Evolutionary conservation across 345 rosid species (phyloP).

Genomic region (Acer saccharum): DNA sequence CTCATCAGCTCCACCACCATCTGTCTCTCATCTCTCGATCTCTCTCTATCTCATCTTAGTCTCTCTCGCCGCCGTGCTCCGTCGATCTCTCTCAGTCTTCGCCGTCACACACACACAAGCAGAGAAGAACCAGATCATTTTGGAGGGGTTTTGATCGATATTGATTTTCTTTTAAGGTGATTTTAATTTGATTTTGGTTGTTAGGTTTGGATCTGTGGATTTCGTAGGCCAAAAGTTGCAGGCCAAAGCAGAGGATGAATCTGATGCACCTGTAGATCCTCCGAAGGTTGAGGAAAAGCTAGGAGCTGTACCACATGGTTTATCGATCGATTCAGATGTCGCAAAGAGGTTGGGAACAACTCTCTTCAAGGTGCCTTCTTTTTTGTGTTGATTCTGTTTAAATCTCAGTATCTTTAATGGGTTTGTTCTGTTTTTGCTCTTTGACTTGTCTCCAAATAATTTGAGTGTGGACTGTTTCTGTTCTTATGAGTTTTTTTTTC

Average conservation of each 20-base stretch:
- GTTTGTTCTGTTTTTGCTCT: constrained; percentile 5
- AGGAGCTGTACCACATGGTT: constrained; percentile 87
- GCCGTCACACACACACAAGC: too few relatives aligned
- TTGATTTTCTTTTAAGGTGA: too few relatives aligned
- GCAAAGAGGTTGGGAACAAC: constrained; percentile 65
- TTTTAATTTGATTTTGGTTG: too few relatives aligned
- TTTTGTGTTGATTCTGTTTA: not conserved
- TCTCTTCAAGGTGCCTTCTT: constrained; percentile 54
- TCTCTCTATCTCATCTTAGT: too few relatives aligned
- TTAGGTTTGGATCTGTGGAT: constrained; percentile 29
- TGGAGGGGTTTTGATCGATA: too few relatives aligned
- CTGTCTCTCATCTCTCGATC: too few relatives aligned
- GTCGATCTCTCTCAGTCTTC: too few relatives aligned
- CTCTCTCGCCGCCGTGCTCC: too few relatives aligned
- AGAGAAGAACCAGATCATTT: too few relatives aligned
- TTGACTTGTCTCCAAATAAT: not conserved
- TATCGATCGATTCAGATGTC: constrained; percentile 94
- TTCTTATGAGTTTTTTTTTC: not conserved
- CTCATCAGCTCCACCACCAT: too few relatives aligned
- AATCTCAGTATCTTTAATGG: constrained; percentile 6
- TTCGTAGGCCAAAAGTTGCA: constrained; percentile 68
- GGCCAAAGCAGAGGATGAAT: constrained; percentile 75
- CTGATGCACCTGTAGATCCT: constrained; percentile 64
- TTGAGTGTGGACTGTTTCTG: not conserved
- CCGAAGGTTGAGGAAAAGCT: constrained; percentile 94